Conservation (phyloP, 2,329 filamentous ascomycete genomes). For the Calonectria naviculata region DNA sequence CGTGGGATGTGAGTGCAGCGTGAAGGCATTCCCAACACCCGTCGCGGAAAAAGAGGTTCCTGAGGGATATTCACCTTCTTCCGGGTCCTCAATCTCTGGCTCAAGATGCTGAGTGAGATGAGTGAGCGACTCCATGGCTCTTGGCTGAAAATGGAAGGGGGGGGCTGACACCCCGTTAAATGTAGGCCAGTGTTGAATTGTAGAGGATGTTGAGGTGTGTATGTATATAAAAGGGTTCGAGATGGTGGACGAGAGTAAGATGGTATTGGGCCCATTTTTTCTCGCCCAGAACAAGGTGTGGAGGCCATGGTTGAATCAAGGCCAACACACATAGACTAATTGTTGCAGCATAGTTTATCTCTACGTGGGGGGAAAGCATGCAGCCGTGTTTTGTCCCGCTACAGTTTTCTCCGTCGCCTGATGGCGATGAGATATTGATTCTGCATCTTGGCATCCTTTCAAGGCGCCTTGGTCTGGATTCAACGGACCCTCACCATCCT, state of each 20-base stretch:
- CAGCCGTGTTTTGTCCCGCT: background rate
- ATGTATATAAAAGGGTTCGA: background rate
- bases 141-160: background rate
- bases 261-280: background rate
- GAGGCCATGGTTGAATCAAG: background rate
- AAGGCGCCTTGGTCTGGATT: background rate
- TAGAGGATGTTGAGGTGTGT: background rate
- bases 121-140: slow-evolving; percentile 28
- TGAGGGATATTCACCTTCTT: slow-evolving; percentile 53
- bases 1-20: background rate
- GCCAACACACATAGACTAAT: background rate
- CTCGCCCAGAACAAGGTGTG: background rate
- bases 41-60: background rate
- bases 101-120: slow-evolving; percentile 49
- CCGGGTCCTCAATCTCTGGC: slow-evolving; percentile 58
- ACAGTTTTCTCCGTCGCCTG: background rate
- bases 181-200: background rate
- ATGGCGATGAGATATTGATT: background rate
- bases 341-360: background rate
- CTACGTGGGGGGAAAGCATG: background rate
- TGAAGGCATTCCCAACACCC: background rate
- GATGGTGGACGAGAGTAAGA: background rate
- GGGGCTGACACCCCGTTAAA: background rate
- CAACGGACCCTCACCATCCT: background rate
- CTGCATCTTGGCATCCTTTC: background rate